Evolutionary conservation across 2,329 filamentous ascomycete species (phyloP).

Genomic region (Mycosphaerella arachidis): DNA sequence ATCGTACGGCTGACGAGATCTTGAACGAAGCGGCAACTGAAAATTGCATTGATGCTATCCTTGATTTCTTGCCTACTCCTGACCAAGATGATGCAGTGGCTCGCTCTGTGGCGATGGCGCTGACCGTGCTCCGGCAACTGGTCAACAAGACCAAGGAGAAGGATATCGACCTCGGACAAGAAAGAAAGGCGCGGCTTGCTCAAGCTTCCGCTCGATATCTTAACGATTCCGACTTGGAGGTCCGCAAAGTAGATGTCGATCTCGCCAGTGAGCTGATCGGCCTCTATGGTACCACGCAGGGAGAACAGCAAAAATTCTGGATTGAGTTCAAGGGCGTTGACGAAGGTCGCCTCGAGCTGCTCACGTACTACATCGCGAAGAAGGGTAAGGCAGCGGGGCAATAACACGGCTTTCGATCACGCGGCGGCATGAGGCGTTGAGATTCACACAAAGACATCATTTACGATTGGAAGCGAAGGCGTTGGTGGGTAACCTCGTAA

Average conservation of each 20-base stretch:
- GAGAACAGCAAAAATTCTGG: constrained; percentile 56
- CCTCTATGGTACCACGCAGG: constrained; percentile 27
- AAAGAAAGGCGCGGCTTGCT: constrained; percentile 22
- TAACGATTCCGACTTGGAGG: constrained; percentile 29
- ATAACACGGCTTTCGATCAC: not conserved
- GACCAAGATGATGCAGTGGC: constrained; percentile 33
- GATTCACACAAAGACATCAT: too few relatives aligned
- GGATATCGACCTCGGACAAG: constrained; percentile 17
- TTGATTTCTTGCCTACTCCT: constrained; percentile 35
- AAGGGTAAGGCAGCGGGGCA: constrained; percentile 35
- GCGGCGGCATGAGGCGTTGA: not conserved
- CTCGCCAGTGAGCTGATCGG: constrained; percentile 69
- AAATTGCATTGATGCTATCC: constrained; percentile 35
- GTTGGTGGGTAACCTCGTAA: not conserved
- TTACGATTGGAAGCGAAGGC: not conserved
- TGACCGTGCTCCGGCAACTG: constrained; percentile 59
- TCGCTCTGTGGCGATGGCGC: constrained; percentile 53
- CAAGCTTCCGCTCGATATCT: constrained; percentile 25
- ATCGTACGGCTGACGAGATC: constrained; percentile 68
- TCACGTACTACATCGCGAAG: constrained; percentile 78
- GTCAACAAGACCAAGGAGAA: constrained; percentile 41
- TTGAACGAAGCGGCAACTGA: constrained; percentile 60
- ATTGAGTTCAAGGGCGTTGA: constrained; percentile 55
- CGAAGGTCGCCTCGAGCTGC: constrained; percentile 70
- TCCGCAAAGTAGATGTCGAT: constrained; percentile 67